Conservation (phyloP, 1,139 yeast species). For the Komagataea norvegica region DNA sequence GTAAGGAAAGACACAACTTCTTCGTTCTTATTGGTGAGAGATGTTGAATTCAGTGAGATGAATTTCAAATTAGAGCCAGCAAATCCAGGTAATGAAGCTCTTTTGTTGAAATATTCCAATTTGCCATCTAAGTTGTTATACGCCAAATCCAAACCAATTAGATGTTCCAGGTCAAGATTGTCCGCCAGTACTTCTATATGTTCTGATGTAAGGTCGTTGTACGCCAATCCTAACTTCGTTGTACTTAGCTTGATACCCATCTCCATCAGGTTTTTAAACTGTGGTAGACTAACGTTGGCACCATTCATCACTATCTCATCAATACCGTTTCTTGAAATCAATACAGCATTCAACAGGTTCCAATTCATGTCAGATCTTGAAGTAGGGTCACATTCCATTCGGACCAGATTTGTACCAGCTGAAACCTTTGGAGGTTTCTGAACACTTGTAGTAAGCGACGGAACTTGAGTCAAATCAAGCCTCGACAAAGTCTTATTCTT, state of each 20-base stretch:
- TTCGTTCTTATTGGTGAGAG: constrained; percentile 31
- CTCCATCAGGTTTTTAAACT: constrained; percentile 54
- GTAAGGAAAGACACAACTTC: constrained; percentile 29
- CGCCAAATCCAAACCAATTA: constrained; percentile 62
- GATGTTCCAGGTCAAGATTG: constrained; percentile 8
- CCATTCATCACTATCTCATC: constrained; percentile 70
- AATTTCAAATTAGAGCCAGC: constrained; percentile 34
- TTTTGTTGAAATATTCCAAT: constrained; percentile 47
- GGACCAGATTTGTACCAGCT: constrained; percentile 28
- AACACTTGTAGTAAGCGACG: constrained; percentile 52
- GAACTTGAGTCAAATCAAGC: constrained; percentile 69
- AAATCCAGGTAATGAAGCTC: constrained; percentile 26
- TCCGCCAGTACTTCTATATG: constrained; percentile 49
- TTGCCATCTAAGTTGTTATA: constrained; percentile 62
- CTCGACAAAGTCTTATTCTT: constrained; percentile 52
- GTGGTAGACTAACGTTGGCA: constrained; percentile 53
- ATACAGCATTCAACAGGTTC: constrained; percentile 63
- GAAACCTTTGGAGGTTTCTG: constrained; percentile 42
- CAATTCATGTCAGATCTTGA: constrained; percentile 73
- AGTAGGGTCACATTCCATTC: constrained; percentile 57
- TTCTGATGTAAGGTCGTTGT: constrained; percentile 48
- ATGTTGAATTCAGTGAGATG: constrained; percentile 50
- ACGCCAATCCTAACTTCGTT: constrained; percentile 60
- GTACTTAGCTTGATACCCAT: constrained; percentile 51
- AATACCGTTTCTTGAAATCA: constrained; percentile 66